Percentiles rank a stretch among this genome's conserved stretches.
These are phyloP conservation scores for Rhizophlyctis rosea DNA, from an alignment of 192 early-diverging fungal genomes.

Conservation along the genomic window DNA sequence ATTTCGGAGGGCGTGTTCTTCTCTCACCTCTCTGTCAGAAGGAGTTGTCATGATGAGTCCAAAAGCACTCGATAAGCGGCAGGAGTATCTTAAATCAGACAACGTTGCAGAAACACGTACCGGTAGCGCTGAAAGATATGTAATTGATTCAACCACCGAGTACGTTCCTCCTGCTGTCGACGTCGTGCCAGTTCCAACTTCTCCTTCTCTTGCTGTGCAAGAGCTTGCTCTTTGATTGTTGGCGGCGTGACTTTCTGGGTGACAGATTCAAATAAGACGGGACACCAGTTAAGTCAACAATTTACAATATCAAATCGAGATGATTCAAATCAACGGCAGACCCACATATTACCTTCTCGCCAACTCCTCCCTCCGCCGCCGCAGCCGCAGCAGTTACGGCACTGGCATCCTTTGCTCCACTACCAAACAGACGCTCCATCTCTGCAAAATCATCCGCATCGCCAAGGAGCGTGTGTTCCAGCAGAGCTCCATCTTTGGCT, in stretches of 20 bases:
- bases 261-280: no score
- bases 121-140: conserved; percentile 46
- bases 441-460: conserved; percentile 35
- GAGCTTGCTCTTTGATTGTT: no score
- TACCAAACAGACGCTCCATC: conserved; percentile 23
- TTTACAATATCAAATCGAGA: no score
- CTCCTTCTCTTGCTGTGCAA: no score
- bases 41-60: neutral
- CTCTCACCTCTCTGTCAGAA: conserved; percentile 35
- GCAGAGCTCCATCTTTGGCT: conserved; percentile 18
- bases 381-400: neutral
- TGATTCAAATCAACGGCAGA: no score
- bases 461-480: conserved; percentile 39
- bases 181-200: conserved; percentile 21
- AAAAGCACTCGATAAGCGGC: no score
- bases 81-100: no score
- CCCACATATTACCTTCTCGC: no score
- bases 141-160: conserved; percentile 33
- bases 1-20: conserved; percentile 40
- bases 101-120: no score
- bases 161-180: conserved; percentile 23
- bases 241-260: no score
- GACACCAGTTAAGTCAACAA: no score
- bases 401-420: neutral
- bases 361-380: neutral